Base-by-base conservation (phyloP, 352 stramenopile species). In the Plasmopara viticola region DNA sequence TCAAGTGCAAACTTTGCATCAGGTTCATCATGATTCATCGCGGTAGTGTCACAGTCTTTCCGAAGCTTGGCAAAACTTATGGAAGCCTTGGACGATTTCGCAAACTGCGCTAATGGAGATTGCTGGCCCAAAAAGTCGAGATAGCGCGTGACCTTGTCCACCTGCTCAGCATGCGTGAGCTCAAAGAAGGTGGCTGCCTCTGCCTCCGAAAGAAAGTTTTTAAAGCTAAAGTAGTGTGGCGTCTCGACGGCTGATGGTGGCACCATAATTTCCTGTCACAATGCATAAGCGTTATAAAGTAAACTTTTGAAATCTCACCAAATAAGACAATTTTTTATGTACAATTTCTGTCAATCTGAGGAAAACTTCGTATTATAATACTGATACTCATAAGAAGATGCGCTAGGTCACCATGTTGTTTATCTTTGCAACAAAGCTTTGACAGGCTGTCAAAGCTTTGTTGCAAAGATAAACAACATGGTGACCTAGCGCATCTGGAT, bases 101-200 rank as follows among this genome's bases (percentile, higher is more conserved):
- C 72, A 52, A 87, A 90, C 20, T 77, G 60, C 25, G 66, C 64
- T 0, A 64, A 57, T 4, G 66, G 56, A 1, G 72, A 66, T 39
- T 87, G 75, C 25, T 68, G 44, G 25, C 57, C 68, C 20, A 90
- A 55, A 41, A 90, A 90, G 34, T 76, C 66, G 29, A 90, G 60
- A 39, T 90, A 90, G 53, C 70, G 67, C 56, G 64, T 38, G 43
- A 89, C 75, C 52, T 83, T 86, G 15, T 48, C 60, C 15, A 90
- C 64, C 51, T 87, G 79, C 1, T 61, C 51, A 14, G 54, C 44
- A 46, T 90, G 76, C 29, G 68, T 9, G 45, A 75, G 63, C 15
- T 71, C 43, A 37, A 90, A 79, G 56, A 90, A 90, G 12, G 56
- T 29, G n/a, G 62, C 55, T 2, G 57, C 57, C 35, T 90, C 76